Evolutionary conservation across 495 filamentous ascomycete genomes (phyloP).

Genomic region (Acidiella bohemica): DNA sequence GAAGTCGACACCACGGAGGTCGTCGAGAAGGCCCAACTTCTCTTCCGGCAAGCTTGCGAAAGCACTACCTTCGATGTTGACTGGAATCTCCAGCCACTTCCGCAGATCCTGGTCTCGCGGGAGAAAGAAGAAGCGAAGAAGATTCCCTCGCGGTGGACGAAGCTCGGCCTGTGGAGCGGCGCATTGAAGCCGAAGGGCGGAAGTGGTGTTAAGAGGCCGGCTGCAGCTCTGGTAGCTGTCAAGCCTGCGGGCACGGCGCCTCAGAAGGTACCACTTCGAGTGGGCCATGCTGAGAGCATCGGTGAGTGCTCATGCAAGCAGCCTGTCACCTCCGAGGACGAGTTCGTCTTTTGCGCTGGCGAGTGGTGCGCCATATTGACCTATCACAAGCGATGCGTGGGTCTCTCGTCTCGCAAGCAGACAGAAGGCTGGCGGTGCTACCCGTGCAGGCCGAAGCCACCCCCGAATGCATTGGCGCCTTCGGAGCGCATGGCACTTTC

Average conservation of each 20-base stretch:
- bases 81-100: background rate
- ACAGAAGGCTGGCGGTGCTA: background rate
- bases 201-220: too few species aligned
- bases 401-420: background rate
- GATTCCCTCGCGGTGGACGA: background rate
- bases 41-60: background rate
- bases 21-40: background rate
- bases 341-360: background rate
- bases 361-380: background rate
- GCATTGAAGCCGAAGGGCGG: too few species aligned
- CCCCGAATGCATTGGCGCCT: background rate
- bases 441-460: background rate
- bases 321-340: background rate
- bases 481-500: too few species aligned
- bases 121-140: background rate
- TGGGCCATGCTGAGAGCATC: too few species aligned
- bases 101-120: background rate
- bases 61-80: background rate
- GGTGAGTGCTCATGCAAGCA: background rate
- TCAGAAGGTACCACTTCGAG: too few species aligned
- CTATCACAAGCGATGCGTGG: slow-evolving; percentile 1
- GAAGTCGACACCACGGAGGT: background rate
- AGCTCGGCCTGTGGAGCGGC: background rate
- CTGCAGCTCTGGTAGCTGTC: too few species aligned
- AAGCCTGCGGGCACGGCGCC: too few species aligned